phyloP scores from a whole-genome alignment of 805 yeast species.

The Starmerella apis region DNA sequence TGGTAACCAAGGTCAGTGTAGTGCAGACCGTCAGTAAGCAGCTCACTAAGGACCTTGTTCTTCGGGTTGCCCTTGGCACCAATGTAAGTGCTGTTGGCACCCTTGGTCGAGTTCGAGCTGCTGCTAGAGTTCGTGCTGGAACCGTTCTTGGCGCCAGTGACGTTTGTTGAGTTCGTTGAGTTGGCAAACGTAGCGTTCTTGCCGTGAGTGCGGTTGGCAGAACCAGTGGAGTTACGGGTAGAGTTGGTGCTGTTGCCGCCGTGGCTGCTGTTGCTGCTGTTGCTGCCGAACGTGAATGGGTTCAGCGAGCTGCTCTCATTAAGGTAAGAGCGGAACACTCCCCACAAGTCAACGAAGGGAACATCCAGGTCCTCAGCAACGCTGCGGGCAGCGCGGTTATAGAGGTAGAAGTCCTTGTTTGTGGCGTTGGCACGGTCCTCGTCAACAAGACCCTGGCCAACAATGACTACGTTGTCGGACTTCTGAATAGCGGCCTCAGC shows the following conservation, averaged over 20 bases:
- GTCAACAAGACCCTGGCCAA: constrained; percentile 15
- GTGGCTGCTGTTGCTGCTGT: background rate
- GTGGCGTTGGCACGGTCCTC: constrained; percentile 15
- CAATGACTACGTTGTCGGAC: constrained; percentile 9
- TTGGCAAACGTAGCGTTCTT: background rate
- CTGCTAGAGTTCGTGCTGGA: background rate
- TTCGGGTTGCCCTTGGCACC: constrained; percentile 17
- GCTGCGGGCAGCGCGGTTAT: constrained; percentile 41
- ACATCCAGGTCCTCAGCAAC: constrained; percentile 41
- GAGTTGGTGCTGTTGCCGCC: background rate
- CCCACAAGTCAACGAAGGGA: constrained; percentile 51
- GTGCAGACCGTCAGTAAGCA: constrained; percentile 51
- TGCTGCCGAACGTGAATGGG: constrained; percentile 13
- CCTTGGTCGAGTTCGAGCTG: constrained; percentile 3
- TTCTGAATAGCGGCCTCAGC: constrained; percentile 26
- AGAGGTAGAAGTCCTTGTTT: constrained; percentile 28
- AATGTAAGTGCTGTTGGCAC: constrained; percentile 2
- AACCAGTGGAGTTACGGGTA: constrained; percentile 1
- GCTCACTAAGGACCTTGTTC: constrained; percentile 14
- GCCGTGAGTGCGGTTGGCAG: constrained; percentile 3
- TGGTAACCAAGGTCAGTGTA: constrained; percentile 46
- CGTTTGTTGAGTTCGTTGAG: constrained; percentile 7
- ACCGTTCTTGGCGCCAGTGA: background rate
- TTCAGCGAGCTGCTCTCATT: constrained; percentile 35
- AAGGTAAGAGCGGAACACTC: constrained; percentile 35